A percentile compares a stretch with the other conserved stretches of the same genome.
These are phyloP conservation scores for Acrocalymma vagum DNA, from an alignment of 2,329 filamentous ascomycete genomes.

Conservation along the genomic window DNA sequence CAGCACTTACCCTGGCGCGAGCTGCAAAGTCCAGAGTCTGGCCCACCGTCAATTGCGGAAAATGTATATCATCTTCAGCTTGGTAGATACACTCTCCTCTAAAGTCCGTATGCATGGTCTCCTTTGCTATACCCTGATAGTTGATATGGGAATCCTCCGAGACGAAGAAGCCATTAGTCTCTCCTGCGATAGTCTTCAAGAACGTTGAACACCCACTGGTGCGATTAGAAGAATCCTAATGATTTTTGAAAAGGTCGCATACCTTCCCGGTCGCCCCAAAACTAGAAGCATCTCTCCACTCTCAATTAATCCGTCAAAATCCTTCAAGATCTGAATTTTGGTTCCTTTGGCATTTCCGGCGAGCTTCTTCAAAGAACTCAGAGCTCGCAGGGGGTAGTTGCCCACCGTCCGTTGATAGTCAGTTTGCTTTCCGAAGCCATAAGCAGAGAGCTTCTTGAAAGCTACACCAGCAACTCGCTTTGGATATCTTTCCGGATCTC, in stretches of 20 bases:
- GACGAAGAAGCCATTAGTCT: constrained; percentile 61
- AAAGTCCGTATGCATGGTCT: constrained; percentile 77
- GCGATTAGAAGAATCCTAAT: no score
- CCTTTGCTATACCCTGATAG: constrained; percentile 63
- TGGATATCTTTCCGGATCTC: no score
- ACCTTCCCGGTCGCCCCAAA: constrained; percentile 54
- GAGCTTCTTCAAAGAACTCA: no score
- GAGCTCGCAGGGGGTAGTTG: no score
- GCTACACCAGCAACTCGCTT: no score
- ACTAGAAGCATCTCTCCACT: constrained; percentile 54
- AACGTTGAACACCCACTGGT: constrained; percentile 69
- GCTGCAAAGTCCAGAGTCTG: constrained; percentile 84
- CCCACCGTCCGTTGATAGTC: no score
- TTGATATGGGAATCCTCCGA: constrained; percentile 73
- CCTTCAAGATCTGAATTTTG: constrained; percentile 68
- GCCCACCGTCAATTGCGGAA: constrained; percentile 81
- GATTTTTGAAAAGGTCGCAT: no score
- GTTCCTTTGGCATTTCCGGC: no score
- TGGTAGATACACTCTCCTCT: constrained; percentile 83
- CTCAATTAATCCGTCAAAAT: constrained; percentile 67
- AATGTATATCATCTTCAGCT: constrained; percentile 81
- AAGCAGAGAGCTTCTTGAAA: no score
- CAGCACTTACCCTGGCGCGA: constrained; percentile 67
- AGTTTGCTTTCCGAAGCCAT: no score
- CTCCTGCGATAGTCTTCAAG: constrained; percentile 60